Evolutionary conservation across 225 moss, liverwort and hornwort species (phyloP).

Genomic region (Sphagnum contortum): DNA sequence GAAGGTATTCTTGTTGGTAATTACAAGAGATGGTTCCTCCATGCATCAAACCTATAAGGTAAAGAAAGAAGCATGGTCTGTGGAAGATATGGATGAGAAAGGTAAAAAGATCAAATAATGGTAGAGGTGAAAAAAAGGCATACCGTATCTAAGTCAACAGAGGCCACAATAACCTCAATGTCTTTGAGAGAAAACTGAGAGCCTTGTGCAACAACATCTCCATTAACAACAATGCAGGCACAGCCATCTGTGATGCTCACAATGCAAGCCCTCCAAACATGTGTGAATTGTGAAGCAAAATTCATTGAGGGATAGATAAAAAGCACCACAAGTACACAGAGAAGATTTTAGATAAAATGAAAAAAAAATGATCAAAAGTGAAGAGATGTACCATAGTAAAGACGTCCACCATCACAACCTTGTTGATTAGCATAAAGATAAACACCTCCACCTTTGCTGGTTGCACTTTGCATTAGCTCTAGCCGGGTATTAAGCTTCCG

Average conservation of each 20-base stretch:
- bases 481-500: slow-evolving; percentile 81
- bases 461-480: slow-evolving; percentile 84
- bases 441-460: slow-evolving; percentile 77
- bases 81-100: too few relatives aligned
- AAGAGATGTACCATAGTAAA: slow-evolving; percentile 55
- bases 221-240: slow-evolving; percentile 76
- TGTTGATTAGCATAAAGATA: slow-evolving; percentile 97
- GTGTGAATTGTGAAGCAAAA: too few relatives aligned
- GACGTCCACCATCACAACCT: slow-evolving; percentile 96
- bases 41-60: too few relatives aligned
- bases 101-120: too few relatives aligned
- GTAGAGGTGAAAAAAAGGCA: not conserved
- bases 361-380: too few relatives aligned
- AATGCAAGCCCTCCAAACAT: too few relatives aligned
- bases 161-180: slow-evolving; percentile 74
- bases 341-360: too few relatives aligned
- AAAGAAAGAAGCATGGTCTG: too few relatives aligned
- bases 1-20: too few relatives aligned
- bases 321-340: too few relatives aligned
- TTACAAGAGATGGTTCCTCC: too few relatives aligned
- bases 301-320: too few relatives aligned
- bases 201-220: slow-evolving; percentile 90
- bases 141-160: slow-evolving; percentile 67
- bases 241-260: slow-evolving; percentile 51
- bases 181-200: slow-evolving; percentile 94